Base-by-base conservation (phyloP, 371 early-diverging fungal species). In the Mortierella sp. region DNA sequence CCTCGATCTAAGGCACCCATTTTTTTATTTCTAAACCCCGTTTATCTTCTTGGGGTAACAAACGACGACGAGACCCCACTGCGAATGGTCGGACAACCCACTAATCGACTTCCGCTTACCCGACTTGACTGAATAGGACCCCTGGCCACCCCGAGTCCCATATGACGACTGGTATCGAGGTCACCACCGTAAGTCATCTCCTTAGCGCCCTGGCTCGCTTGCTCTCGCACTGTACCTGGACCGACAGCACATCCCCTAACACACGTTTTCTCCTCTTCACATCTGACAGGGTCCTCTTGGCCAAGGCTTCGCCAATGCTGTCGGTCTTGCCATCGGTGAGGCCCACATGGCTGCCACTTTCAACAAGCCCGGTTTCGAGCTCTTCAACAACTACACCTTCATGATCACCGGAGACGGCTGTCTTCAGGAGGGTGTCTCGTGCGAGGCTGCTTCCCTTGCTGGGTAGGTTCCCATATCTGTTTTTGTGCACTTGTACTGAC, bases 341-440 rank as follows among this genome's bases (percentile, higher is more conserved):
- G 90, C 91, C 31, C 93, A 97, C 71, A 78, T 93, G 68, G 95
- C 92, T 49, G 97, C 97, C 55, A 90, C 87, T 19, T 97, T 93
- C 86, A 99, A 98, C 89, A 88, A 84, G 68, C 92, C 93, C 30
- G 92, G 89, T 41, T 97, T 84, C 83, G 85, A 85, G 39, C 80
- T 98, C 43, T 86, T 98, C 79, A 86, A 93, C 82, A 94, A 95
- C 86, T 82, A 90, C 73, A 95, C 95, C 43, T 99, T 90, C 70
- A 91, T 90, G 76, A 90, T 99, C 55, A 84, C 93, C 41, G 99
- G 99, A 73, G 99, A 99, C 82, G 99, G 99, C 24, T 99, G 99
- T 86, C 86, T 98, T 72, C 99, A 99, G 86, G 99, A 99, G 87
- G 99, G 99, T 86, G 96, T 99, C 24, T 82, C 93, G 31, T 87